phyloP scores from a whole-genome alignment of 192 early-diverging fungal genomes.

The Coemansia sp. region DNA sequence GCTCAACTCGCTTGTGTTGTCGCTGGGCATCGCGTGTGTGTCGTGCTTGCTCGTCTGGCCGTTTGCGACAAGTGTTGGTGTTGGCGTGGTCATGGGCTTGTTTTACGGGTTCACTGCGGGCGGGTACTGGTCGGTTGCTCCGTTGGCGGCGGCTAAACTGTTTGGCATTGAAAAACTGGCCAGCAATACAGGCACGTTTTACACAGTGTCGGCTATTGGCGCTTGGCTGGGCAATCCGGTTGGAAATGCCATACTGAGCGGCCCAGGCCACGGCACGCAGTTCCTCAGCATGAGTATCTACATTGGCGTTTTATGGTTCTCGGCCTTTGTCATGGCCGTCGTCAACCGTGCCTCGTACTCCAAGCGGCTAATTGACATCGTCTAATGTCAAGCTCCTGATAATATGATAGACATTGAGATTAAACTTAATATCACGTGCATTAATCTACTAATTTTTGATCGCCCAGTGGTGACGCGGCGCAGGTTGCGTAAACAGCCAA shows the following conservation, averaged over 20 bases:
- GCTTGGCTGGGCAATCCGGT: constrained; percentile 46
- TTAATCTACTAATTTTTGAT: neutral
- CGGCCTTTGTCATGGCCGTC: constrained; percentile 16
- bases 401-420: neutral
- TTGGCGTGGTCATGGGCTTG: constrained; percentile 32
- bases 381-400: neutral
- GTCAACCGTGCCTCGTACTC: constrained; percentile 33
- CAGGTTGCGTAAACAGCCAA: neutral
- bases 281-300: constrained; percentile 40
- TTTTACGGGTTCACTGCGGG: constrained; percentile 39
- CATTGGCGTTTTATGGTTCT: constrained; percentile 39
- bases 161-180: constrained; percentile 43
- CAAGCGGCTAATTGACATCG: constrained; percentile 7
- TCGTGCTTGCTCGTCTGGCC: constrained; percentile 45
- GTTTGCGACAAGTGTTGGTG: constrained; percentile 35
- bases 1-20: constrained; percentile 36
- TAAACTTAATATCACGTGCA: constrained; percentile 1
- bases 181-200: constrained; percentile 45
- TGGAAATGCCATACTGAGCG: constrained; percentile 32
- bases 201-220: constrained; percentile 34
- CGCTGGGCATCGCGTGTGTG: constrained; percentile 15
- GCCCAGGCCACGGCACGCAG: constrained; percentile 26
- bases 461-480: neutral
- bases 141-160: constrained; percentile 40
- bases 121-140: constrained; percentile 46